A percentile compares a stretch with the other conserved stretches of the same genome.
Evolutionary conservation across 2,329 filamentous ascomycete genomes (phyloP).

Genomic region (Calonectria hawksworthii): DNA sequence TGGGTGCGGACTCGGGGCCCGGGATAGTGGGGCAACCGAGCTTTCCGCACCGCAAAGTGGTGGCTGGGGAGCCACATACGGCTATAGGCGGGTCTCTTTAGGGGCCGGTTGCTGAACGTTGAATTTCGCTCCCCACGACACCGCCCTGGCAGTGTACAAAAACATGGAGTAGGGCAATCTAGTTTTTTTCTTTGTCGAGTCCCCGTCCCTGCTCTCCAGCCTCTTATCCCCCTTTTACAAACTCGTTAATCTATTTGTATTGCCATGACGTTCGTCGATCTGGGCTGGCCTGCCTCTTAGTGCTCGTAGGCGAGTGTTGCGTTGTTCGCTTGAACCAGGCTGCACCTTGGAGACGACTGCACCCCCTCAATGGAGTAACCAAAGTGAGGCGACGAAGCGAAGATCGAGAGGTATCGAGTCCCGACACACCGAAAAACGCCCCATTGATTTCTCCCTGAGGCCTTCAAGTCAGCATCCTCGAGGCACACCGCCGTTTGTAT

Average conservation of each 20-base stretch:
- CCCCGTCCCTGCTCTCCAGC: constrained; percentile 14
- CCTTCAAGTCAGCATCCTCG: neutral
- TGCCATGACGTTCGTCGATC: neutral
- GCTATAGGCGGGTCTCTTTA: neutral
- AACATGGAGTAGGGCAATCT: neutral
- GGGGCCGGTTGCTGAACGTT: neutral
- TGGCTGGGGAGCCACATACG: constrained; percentile 17
- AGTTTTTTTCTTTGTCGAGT: neutral
- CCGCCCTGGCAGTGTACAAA: neutral
- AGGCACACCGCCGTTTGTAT: neutral
- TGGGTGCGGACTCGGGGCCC: constrained; percentile 21
- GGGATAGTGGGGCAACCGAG: constrained; percentile 21
- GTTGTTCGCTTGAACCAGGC: constrained; percentile 11
- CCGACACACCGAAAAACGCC: neutral
- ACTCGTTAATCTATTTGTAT: neutral
- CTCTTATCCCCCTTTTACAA: neutral
- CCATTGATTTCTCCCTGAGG: neutral
- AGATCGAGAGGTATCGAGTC: neutral
- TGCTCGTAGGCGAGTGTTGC: neutral
- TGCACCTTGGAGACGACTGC: constrained; percentile 13
- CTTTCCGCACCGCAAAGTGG: constrained; percentile 5
- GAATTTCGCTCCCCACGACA: neutral
- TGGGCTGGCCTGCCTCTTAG: neutral
- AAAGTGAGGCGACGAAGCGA: constrained; percentile 17
- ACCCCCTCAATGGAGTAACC: neutral